These are phyloP conservation scores for Nitzschia sp. DNA, from an alignment of 108 stramenopile species.

Conservation along the genomic window DNA sequence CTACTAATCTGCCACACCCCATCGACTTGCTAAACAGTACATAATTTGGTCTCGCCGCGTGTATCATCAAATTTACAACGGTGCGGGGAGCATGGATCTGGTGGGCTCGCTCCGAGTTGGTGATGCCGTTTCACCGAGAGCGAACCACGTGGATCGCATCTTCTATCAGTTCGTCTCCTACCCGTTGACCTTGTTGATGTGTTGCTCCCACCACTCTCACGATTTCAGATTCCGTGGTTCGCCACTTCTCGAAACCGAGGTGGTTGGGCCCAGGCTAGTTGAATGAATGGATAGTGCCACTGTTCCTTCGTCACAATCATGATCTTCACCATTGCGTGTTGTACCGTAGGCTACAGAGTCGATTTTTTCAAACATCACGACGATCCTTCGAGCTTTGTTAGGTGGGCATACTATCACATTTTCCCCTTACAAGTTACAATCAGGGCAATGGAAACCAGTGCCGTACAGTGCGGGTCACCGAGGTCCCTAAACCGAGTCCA, in stretches of 20 bases:
- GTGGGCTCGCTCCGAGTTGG: background rate
- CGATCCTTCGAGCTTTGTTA: background rate
- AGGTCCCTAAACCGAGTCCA: background rate
- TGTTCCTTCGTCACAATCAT: background rate
- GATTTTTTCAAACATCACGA: background rate
- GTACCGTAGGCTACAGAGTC: background rate
- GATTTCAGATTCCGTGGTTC: background rate
- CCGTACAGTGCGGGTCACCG: background rate
- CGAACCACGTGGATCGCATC: conserved; percentile 2
- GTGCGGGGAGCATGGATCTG: background rate
- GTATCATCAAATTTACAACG: background rate
- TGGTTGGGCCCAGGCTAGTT: background rate
- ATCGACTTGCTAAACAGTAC: no score
- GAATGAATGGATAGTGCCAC: conserved; percentile 13
- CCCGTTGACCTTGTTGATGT: background rate
- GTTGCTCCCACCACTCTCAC: background rate
- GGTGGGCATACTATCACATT: background rate
- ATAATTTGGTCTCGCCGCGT: background rate
- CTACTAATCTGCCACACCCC: no score
- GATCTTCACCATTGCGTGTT: background rate
- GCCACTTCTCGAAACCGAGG: background rate
- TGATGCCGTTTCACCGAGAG: background rate
- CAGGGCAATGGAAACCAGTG: background rate
- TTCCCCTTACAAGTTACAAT: background rate
- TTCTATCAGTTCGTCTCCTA: background rate